phyloP scores from a whole-genome alignment of 164 flowering plant genomes.

The Vitis labrusca region DNA sequence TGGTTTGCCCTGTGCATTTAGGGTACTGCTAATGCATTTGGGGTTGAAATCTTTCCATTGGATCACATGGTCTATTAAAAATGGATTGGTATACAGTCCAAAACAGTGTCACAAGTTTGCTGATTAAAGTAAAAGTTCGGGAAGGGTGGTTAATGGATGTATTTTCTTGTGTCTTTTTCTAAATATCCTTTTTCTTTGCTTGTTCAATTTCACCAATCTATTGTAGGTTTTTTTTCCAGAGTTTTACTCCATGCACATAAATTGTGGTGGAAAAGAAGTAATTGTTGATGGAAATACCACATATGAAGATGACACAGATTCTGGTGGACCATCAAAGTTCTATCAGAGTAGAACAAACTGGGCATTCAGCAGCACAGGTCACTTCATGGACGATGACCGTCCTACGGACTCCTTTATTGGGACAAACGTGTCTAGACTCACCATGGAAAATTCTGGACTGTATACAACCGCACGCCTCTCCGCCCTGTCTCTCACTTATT shows the following conservation, averaged over 20 bases:
- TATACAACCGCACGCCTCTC: slow-evolving; percentile 56
- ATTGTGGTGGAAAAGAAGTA: slow-evolving; percentile 51
- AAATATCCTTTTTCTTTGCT: not conserved
- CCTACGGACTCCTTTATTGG: slow-evolving; percentile 13
- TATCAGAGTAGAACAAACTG: slow-evolving; percentile 26
- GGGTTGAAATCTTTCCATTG: no score
- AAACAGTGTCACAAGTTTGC: no score
- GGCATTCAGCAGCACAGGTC: slow-evolving; percentile 70
- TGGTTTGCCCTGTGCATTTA: no score
- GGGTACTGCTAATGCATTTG: no score
- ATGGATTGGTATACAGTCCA: no score
- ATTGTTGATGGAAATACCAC: slow-evolving; percentile 15
- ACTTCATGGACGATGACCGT: slow-evolving; percentile 40
- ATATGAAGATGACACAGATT: slow-evolving; percentile 29
- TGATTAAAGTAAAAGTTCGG: no score
- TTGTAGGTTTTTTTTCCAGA: slow-evolving; percentile 18
- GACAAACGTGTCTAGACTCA: slow-evolving; percentile 26
- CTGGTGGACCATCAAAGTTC: slow-evolving; percentile 34
- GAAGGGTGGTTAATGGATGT: no score
- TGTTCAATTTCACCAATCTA: not conserved
- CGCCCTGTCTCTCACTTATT: slow-evolving; percentile 61
- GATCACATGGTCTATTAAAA: no score
- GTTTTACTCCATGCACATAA: slow-evolving; percentile 32
- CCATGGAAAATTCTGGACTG: slow-evolving; percentile 20
- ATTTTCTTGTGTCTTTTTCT: no score